These are phyloP conservation scores for Afroboletus lepidellus DNA, from an alignment of 1,284 basidiomycete species.

Conservation along the genomic window DNA sequence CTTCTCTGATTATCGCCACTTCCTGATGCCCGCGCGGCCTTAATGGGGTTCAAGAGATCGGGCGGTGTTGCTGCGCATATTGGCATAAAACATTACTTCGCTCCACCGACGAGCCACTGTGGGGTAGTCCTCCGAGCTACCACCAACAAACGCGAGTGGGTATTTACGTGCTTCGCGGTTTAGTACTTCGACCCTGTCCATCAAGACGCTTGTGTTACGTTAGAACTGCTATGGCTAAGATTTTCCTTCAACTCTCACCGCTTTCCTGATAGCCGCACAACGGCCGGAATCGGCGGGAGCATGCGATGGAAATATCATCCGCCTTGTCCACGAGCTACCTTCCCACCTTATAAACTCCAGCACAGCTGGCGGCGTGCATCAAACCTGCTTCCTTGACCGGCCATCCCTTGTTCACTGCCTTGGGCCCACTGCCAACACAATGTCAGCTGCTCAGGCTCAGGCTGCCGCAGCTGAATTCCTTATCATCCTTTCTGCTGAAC, in stretches of 20 bases:
- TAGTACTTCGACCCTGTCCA: not conserved
- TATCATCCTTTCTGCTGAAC: not conserved
- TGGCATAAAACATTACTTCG: not conserved
- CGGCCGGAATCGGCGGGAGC: not conserved
- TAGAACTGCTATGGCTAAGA: not conserved
- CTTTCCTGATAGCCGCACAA: not conserved
- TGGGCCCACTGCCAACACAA: not conserved
- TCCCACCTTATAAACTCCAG: not conserved
- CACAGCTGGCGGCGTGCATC: not conserved
- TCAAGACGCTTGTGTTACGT: not conserved
- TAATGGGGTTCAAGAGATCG: not conserved
- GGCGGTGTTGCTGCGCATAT: not conserved
- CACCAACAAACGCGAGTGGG: not conserved
- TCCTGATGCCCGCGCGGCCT: not conserved
- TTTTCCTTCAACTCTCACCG: not conserved
- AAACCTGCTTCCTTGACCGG: not conserved
- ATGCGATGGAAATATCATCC: not conserved
- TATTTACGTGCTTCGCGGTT: not conserved
- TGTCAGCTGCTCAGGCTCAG: not conserved
- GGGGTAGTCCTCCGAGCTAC: not conserved
- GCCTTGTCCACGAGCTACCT: not conserved
- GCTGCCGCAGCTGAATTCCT: not conserved
- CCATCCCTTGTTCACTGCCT: not conserved
- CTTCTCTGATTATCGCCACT: not conserved
- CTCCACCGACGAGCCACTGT: not conserved